Conservation (phyloP, 371 early-diverging fungal genomes). For the Mucor racemosus region DNA sequence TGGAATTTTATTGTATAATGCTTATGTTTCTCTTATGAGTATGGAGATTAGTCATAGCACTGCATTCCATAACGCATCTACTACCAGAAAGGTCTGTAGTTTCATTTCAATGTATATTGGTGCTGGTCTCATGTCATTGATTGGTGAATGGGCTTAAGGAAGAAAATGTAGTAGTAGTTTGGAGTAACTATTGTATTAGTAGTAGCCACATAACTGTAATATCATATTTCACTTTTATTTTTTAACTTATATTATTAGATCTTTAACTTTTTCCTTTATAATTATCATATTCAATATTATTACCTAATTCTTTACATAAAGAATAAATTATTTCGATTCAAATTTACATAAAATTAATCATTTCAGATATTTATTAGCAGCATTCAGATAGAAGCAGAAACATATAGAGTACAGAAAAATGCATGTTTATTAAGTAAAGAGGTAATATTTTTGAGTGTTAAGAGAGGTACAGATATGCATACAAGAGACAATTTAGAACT, state of each 20-base stretch:
- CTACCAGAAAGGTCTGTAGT: constrained; percentile 23
- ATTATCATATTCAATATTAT: too few species aligned
- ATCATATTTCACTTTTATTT: neutral
- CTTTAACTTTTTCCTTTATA: neutral
- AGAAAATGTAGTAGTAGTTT: neutral
- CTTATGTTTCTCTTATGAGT: constrained; percentile 50
- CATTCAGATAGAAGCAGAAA: too few species aligned
- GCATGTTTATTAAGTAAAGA: too few species aligned
- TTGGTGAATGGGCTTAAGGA: constrained; percentile 72
- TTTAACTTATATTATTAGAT: neutral
- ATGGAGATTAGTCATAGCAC: constrained; percentile 41
- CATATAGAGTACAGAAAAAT: too few species aligned
- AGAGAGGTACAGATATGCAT: too few species aligned
- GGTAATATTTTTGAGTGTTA: too few species aligned
- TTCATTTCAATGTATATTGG: constrained; percentile 58
- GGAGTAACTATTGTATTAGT: neutral
- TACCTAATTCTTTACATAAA: too few species aligned
- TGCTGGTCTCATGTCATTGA: constrained; percentile 68
- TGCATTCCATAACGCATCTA: constrained; percentile 22
- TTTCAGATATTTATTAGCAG: neutral
- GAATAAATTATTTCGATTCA: neutral
- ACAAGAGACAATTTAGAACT: neutral
- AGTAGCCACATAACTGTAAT: neutral
- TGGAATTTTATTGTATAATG: constrained; percentile 60
- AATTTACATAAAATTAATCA: neutral